phyloP scores from a whole-genome alignment of 768 basidiomycete genomes.

The Amanita subjunquillea region DNA sequence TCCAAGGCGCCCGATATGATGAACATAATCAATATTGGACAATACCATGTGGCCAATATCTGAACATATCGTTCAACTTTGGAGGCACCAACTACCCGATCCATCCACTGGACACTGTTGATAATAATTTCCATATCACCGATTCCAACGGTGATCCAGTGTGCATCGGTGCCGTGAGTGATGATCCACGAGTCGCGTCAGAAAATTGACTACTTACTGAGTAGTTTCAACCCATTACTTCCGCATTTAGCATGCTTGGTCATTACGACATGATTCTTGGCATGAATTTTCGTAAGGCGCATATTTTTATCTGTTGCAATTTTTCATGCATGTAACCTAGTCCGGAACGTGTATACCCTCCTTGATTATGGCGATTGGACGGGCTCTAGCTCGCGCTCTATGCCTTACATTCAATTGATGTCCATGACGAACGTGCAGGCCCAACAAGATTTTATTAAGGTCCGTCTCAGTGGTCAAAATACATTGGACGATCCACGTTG shows the following conservation, averaged over 20 bases:
- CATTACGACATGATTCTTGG: slow-evolving; percentile 79
- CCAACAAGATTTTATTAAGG: slow-evolving; percentile 54
- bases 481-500: slow-evolving; percentile 44
- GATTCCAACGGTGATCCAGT: slow-evolving; percentile 40
- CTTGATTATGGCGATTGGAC: slow-evolving; percentile 68
- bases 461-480: slow-evolving; percentile 51
- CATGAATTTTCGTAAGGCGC: slow-evolving; percentile 61
- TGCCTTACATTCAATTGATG: slow-evolving; percentile 65
- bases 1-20: slow-evolving; percentile 63
- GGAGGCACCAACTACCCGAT: slow-evolving; percentile 60
- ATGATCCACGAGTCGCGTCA: background rate
- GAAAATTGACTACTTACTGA: slow-evolving; percentile 1
- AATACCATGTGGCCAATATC: slow-evolving; percentile 62
- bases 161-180: slow-evolving; percentile 61
- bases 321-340: slow-evolving; percentile 23
- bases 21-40: slow-evolving; percentile 49
- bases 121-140: slow-evolving; percentile 43
- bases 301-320: background rate
- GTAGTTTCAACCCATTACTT: slow-evolving; percentile 78
- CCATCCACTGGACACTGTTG: slow-evolving; percentile 62
- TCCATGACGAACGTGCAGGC: slow-evolving; percentile 47
- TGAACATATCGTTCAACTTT: slow-evolving; percentile 65
- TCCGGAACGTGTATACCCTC: slow-evolving; percentile 67
- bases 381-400: slow-evolving; percentile 31
- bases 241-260: slow-evolving; percentile 67